phyloP scores from a whole-genome alignment of 2,329 filamentous ascomycete species.

The Dactylellina parvicollis region DNA sequence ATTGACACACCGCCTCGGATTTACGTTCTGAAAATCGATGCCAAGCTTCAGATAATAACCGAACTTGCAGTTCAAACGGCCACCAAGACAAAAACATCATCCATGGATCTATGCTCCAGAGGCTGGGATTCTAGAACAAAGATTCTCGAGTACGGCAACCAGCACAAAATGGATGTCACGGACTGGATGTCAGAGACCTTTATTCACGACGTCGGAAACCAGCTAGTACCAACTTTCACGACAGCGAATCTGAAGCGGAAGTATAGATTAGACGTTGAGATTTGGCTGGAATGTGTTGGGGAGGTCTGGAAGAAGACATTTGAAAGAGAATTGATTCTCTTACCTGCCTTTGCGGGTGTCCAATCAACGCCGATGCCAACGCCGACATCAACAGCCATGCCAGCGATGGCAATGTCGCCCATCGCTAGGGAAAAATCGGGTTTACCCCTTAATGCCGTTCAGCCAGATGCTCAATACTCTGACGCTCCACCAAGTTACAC shows the following conservation, averaged over 20 bases:
- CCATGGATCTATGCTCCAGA: constrained; percentile 33
- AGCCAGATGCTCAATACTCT: constrained; percentile 17
- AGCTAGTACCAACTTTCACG: constrained; percentile 42
- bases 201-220: constrained; percentile 35
- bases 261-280: constrained; percentile 34
- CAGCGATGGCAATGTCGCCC: constrained; percentile 10
- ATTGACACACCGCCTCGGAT: constrained; percentile 36
- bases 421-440: constrained; percentile 1
- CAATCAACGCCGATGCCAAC: background rate
- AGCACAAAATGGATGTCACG: constrained; percentile 35
- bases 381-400: constrained; percentile 5
- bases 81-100: constrained; percentile 16
- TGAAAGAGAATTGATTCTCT: constrained; percentile 34
- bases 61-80: constrained; percentile 27
- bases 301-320: constrained; percentile 50
- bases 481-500: constrained; percentile 44
- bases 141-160: constrained; percentile 36
- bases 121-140: constrained; percentile 27
- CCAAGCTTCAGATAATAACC: constrained; percentile 41
- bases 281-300: constrained; percentile 42
- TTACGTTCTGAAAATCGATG: constrained; percentile 31
- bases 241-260: constrained; percentile 41
- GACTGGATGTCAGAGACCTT: constrained; percentile 47
- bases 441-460: constrained; percentile 28
- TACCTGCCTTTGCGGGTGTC: constrained; percentile 27